Conservation (phyloP, 1,139 yeast genomes). For the Entelexis paramagnoliae region DNA sequence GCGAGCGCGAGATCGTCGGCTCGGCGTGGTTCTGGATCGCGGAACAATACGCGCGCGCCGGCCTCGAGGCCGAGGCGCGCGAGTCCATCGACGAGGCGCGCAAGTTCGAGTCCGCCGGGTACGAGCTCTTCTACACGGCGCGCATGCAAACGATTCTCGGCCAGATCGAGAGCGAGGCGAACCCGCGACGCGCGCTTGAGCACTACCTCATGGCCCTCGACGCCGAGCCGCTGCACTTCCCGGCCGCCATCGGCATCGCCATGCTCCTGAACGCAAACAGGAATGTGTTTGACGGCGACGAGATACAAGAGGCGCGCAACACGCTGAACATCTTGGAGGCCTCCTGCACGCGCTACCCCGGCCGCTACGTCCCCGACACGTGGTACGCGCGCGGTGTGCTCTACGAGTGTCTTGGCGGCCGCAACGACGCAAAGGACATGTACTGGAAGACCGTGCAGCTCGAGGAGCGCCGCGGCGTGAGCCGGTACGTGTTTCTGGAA, state of each 20-base stretch:
- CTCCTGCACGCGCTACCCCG: constrained; percentile 44
- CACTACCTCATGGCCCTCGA: constrained; percentile 64
- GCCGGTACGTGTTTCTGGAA: constrained; percentile 11
- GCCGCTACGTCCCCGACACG: constrained; percentile 52
- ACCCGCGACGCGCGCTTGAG: constrained; percentile 42
- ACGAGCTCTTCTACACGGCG: constrained; percentile 8
- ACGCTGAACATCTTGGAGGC: constrained; percentile 52
- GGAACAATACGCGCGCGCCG: constrained; percentile 50
- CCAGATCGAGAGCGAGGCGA: constrained; percentile 14
- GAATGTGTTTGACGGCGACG: constrained; percentile 27
- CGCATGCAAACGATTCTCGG: constrained; percentile 14
- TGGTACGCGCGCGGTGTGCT: constrained; percentile 63
- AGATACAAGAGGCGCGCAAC: constrained; percentile 51
- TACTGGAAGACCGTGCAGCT: constrained; percentile 40
- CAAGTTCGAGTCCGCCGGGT: constrained; percentile 40
- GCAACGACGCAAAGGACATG: constrained; percentile 41
- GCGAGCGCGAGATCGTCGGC: constrained; percentile 12
- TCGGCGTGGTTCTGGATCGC: constrained; percentile 61
- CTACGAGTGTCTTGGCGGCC: constrained; percentile 54
- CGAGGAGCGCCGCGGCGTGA: constrained; percentile 21
- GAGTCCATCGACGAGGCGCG: constrained; percentile 69
- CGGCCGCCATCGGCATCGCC: constrained; percentile 59
- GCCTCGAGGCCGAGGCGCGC: constrained; percentile 50
- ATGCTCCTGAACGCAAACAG: constrained; percentile 38
- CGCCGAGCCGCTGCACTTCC: constrained; percentile 41